phyloP scores from a whole-genome alignment of 176 grass and related monocot genomes.

The Carex pumila region DNA sequence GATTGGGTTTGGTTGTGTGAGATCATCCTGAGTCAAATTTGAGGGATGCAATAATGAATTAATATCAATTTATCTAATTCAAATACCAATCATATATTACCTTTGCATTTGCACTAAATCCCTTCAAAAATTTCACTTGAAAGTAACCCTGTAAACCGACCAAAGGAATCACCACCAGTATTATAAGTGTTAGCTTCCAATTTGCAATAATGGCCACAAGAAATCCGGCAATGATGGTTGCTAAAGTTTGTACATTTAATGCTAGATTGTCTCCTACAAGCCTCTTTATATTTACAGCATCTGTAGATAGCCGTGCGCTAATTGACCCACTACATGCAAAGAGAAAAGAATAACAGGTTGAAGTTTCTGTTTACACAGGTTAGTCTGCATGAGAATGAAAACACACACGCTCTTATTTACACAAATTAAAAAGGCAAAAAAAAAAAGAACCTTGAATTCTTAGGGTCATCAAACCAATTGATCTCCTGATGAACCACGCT shows the following conservation, averaged over 20 bases:
- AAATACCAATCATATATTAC: constrained; percentile 15
- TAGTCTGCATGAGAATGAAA: neutral
- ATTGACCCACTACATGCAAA: constrained; percentile 50
- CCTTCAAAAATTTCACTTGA: constrained; percentile 60
- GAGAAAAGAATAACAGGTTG: constrained; percentile 14
- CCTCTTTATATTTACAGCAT: constrained; percentile 63
- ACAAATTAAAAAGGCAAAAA: neutral
- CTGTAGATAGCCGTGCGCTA: constrained; percentile 61
- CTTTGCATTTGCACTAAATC: constrained; percentile 65
- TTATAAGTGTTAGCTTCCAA: constrained; percentile 64
- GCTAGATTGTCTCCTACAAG: constrained; percentile 72
- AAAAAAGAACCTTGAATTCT: constrained; percentile 55
- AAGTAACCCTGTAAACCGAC: constrained; percentile 54
- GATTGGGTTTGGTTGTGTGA: neutral
- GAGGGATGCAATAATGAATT: neutral
- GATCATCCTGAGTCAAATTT: neutral
- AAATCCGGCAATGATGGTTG: constrained; percentile 56
- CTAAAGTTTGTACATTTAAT: constrained; percentile 51
- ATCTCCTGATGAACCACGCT: constrained; percentile 69
- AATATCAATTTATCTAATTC: neutral
- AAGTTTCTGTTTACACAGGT: neutral
- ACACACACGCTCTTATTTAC: neutral
- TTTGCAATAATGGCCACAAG: constrained; percentile 58
- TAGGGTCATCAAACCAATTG: constrained; percentile 76
- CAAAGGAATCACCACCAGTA: constrained; percentile 57